phyloP scores from a whole-genome alignment of 2,329 filamentous ascomycete genomes.

The Trichoderma asperellum region DNA sequence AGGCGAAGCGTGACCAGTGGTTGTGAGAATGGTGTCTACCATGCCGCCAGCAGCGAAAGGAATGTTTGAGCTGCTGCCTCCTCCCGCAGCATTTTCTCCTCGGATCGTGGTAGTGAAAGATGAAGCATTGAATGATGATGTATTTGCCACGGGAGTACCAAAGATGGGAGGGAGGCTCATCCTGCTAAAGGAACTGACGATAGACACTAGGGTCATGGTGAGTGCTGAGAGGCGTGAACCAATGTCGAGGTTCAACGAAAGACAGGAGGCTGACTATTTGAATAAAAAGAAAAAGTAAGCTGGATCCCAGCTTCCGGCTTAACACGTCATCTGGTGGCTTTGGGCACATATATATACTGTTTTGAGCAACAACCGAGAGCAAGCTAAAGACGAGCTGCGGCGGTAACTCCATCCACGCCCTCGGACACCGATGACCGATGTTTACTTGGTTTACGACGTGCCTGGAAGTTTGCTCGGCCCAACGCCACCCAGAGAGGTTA shows the following conservation, averaged over 20 bases:
- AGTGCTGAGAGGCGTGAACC: no score
- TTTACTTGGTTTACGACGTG: not conserved
- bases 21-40: slow-evolving; percentile 51
- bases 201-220: slow-evolving; percentile 17
- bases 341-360: not conserved
- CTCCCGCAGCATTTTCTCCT: not conserved
- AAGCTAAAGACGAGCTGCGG: not conserved
- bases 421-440: not conserved
- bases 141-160: slow-evolving; percentile 32
- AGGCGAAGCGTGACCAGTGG: slow-evolving; percentile 50
- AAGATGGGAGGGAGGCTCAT: slow-evolving; percentile 40
- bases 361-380: not conserved
- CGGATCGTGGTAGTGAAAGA: not conserved
- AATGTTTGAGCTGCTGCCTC: not conserved
- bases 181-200: slow-evolving; percentile 37
- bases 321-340: not conserved
- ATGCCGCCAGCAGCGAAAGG: slow-evolving; percentile 39
- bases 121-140: slow-evolving; percentile 32
- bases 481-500: not conserved
- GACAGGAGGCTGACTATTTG: not conserved
- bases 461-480: not conserved
- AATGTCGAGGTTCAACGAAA: not conserved
- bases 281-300: not conserved
- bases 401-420: not conserved
- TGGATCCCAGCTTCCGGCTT: not conserved